Evolutionary conservation across 2,329 filamentous ascomycete genomes (phyloP).

Genomic region (Pochonia chlamydosporia): DNA sequence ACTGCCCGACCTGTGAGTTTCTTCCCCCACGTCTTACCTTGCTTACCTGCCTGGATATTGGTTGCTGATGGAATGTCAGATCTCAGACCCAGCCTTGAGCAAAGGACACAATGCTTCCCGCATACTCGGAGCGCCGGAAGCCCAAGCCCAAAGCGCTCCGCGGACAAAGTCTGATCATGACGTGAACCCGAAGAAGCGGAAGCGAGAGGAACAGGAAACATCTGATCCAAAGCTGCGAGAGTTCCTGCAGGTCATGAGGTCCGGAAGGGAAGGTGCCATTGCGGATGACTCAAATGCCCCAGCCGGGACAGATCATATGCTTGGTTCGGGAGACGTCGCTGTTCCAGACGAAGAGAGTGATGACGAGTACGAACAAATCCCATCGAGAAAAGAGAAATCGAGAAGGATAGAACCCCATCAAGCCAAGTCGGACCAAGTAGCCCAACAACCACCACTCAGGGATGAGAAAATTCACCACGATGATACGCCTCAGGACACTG

Average conservation of each 20-base stretch:
- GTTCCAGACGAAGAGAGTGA: constrained; percentile 58
- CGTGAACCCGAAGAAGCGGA: constrained; percentile 59
- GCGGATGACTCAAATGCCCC: constrained; percentile 23
- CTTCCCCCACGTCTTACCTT: constrained; percentile 10
- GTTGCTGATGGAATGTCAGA: constrained; percentile 35
- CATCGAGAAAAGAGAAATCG: constrained; percentile 45
- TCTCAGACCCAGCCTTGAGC: constrained; percentile 36
- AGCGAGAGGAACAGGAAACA: constrained; percentile 51
- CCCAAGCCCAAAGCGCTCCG: constrained; percentile 6
- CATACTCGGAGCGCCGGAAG: constrained; percentile 16
- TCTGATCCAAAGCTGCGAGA: constrained; percentile 78
- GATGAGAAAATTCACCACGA: constrained; percentile 7
- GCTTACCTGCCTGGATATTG: constrained; percentile 8
- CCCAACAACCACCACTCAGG: constrained; percentile 7
- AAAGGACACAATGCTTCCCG: constrained; percentile 21
- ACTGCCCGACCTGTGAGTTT: constrained; percentile 69
- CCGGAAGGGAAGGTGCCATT: constrained; percentile 30
- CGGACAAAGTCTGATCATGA: constrained; percentile 21
- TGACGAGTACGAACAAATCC: constrained; percentile 67
- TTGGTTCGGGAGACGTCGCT: constrained; percentile 24
- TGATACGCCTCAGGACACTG: constrained; percentile 3
- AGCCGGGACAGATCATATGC: constrained; percentile 11
- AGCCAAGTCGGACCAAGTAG: constrained; percentile 6
- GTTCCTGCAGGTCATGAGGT: constrained; percentile 77
- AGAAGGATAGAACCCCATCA: constrained; percentile 22